These are phyloP conservation scores for Apiospora sp. DNA, from an alignment of 2,329 filamentous ascomycete species.

Conservation along the genomic window DNA sequence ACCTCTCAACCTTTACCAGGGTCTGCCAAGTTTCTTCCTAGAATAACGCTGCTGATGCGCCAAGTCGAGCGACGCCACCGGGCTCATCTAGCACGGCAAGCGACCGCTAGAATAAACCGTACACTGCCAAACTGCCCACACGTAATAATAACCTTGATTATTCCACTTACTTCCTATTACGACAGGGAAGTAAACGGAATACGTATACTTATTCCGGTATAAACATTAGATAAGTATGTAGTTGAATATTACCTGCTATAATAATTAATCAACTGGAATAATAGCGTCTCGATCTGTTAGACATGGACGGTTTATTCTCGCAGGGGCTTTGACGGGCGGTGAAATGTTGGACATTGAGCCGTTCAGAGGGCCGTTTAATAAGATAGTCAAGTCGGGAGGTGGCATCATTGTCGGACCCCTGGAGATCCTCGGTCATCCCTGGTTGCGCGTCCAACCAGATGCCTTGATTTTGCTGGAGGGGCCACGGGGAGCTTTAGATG, in stretches of 20 bases:
- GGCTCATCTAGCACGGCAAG: slow-evolving; percentile 12
- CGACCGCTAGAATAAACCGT: too few relatives aligned
- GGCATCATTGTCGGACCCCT: slow-evolving; percentile 20
- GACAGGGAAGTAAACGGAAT: too few relatives aligned
- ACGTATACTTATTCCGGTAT: too few relatives aligned
- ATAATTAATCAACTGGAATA: too few relatives aligned
- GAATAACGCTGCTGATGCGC: slow-evolving; percentile 18
- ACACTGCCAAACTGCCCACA: too few relatives aligned
- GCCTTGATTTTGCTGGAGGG: slow-evolving; percentile 4
- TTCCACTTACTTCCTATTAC: too few relatives aligned
- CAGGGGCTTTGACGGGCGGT: too few relatives aligned
- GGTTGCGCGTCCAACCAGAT: slow-evolving; percentile 18
- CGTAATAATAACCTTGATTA: too few relatives aligned
- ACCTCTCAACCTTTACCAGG: neutral
- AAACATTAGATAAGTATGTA: too few relatives aligned
- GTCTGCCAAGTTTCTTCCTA: slow-evolving; percentile 2
- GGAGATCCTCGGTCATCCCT: slow-evolving; percentile 4
- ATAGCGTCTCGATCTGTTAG: too few relatives aligned
- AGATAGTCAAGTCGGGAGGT: slow-evolving; percentile 3
- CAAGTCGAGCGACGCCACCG: slow-evolving; percentile 8
- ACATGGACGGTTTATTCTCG: too few relatives aligned
- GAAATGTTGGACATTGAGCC: slow-evolving; percentile 5
- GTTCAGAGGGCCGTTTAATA: slow-evolving; percentile 16
- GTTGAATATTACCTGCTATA: too few relatives aligned
- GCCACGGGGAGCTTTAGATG: slow-evolving; percentile 4